A percentile compares a stretch with the other conserved stretches of the same genome.
Evolutionary conservation across 2,329 filamentous ascomycete species (phyloP).

Genomic region (Exserohilum rostratum): DNA sequence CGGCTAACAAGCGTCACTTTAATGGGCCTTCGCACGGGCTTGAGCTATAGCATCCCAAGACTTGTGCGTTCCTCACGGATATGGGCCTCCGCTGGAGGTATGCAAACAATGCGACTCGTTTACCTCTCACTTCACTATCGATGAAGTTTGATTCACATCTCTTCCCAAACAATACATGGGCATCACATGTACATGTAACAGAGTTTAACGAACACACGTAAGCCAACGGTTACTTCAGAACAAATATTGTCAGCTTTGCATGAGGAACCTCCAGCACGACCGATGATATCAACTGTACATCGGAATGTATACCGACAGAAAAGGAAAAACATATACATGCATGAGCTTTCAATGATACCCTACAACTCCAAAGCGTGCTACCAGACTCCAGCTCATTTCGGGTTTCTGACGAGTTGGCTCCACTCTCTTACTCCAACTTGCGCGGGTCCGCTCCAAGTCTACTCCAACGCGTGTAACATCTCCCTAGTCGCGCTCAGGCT

Average conservation of each 20-base stretch:
- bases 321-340: not conserved
- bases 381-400: not conserved
- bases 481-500: conserved; percentile 52
- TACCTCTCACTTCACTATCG: not conserved
- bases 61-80: not conserved
- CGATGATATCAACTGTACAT: not conserved
- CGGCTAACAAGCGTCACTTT: not conserved
- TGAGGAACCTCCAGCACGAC: not conserved
- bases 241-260: not conserved
- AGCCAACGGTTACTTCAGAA: not conserved
- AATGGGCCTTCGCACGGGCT: not conserved
- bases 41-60: not conserved
- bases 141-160: not conserved
- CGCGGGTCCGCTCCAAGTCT: not conserved
- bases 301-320: not conserved
- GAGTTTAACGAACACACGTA: not conserved
- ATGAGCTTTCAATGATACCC: not conserved
- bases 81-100: not conserved
- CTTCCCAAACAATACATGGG: not conserved
- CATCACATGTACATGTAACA: not conserved
- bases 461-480: conserved; percentile 51
- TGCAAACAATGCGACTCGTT: not conserved
- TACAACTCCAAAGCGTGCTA: not conserved
- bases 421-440: not conserved
- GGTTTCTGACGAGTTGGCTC: not conserved